Conservation (phyloP, 805 yeast genomes). For the Starmera dryadoides region DNA sequence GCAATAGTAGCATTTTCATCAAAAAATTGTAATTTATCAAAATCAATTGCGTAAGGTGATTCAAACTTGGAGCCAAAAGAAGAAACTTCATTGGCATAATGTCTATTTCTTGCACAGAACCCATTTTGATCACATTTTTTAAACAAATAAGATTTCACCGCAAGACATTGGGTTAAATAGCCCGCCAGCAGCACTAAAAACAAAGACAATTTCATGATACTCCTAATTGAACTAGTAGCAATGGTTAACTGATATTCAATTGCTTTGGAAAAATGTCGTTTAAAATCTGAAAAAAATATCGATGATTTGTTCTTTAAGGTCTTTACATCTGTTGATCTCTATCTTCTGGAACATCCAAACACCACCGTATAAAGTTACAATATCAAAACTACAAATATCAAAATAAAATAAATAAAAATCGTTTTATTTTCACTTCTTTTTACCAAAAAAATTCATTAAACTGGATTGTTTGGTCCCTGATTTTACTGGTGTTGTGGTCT, state of each 20-base stretch:
- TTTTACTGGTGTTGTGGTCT: conserved; percentile 14
- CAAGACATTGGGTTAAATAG: conserved; percentile 11
- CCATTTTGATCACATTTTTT: conserved; percentile 77
- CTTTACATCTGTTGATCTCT: neutral
- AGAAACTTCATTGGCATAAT: conserved; percentile 37
- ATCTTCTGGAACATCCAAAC: neutral
- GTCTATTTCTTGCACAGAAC: conserved; percentile 75
- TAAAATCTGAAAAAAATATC: no score
- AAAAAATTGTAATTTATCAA: conserved; percentile 22
- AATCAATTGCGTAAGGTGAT: conserved; percentile 35
- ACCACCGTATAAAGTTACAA: no score
- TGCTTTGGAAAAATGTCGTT: no score
- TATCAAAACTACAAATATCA: no score
- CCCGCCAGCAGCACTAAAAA: conserved; percentile 1
- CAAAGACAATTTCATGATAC: conserved; percentile 1
- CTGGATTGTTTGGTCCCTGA: conserved; percentile 30
- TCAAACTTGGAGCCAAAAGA: conserved; percentile 14
- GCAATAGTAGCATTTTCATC: conserved; percentile 25
- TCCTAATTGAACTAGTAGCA: neutral
- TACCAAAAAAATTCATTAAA: conserved; percentile 41
- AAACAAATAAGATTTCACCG: conserved; percentile 62
- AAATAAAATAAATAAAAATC: no score
- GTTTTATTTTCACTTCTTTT: conserved; percentile 14
- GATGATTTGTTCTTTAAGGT: neutral
- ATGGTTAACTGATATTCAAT: neutral